Evolutionary conservation across 2,329 filamentous ascomycete species (phyloP), one percentile per base, ranked within the genome.

Genomic region (Cordyceps pruinosa): DNA sequence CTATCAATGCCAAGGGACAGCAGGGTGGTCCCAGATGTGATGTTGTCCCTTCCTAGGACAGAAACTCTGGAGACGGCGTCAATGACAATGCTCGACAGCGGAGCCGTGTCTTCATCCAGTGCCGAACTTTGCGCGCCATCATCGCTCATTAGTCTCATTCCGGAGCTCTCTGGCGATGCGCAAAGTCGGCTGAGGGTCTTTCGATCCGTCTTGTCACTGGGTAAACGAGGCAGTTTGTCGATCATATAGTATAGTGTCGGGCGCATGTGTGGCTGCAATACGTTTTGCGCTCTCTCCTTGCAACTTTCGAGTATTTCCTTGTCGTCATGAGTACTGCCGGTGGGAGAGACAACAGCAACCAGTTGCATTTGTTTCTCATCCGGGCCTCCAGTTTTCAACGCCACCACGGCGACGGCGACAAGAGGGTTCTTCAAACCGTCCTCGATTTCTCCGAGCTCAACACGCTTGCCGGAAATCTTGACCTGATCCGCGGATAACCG

Each of bases 381-480:
- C 3, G 28, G 30, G 30, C 32, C 32, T 23, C 46, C 46, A 25
- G 30, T 23, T 23, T 49, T 49, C 21, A 49, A 10, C 15, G 46
- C 46, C 46, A 49, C 46, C 12, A 49, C 46, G 19, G 46, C 46
- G 2, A 49, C 46, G 30, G 30, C 19, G 19, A 49, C 30, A n/a
- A 49, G 46, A 15, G 46, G 46, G 21, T 49, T 49, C 30, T 49
- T 49, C 46, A 49, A 37, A 19, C 32, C 32, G 19, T 49, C 30
- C 30, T 49, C 46, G 32, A 49, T 49, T n/a, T 49, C 46, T 25
- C 46, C 46, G 15, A 49, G 46, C 46, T 49, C 46, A 23, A 49
- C 46, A n/a, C 46, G 46, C 46, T 26, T 49, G 30, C 46, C 46
- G 10, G 21, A 23, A 37, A 49, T 49, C 21, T 49, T 49, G 46